Base-by-base conservation (phyloP, 2,329 filamentous ascomycete species). In the Didymella segeticola region DNA sequence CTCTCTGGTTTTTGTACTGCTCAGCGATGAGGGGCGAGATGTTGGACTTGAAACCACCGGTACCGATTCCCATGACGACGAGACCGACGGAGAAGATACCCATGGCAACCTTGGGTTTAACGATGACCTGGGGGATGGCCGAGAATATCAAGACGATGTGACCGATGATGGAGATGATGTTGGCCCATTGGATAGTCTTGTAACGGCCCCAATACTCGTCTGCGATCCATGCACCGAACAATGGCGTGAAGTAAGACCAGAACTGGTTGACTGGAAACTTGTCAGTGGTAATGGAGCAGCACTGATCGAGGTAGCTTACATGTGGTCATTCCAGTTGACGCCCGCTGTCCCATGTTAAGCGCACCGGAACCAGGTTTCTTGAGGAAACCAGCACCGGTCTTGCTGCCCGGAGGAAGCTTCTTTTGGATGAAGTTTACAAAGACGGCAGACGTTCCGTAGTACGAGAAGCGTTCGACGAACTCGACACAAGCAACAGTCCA, bases 41-140 rank as follows among this genome's bases (percentile, higher is more conserved):
- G 72, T 88, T 89, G 61, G 83, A 83, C 75, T 89, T 89, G 78
- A 89, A 88, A 58, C 86, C 85, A 63, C 87, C 87, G 3, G 86
- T 88, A 25, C 86, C 87, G 6, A 89, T 69, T 46, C 86, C 87
- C 56, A 89, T 86, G 53, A 88, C 70, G 59, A 89, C 78, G 53
- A 86, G 80, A 4, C 84, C 77, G n/a, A 78, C 74, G 37, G 83
- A 71, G 63, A 87, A 81, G 11, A 83, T 80, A 33, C 77, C 78
- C 27, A 86, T 68, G 37, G 81, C 82, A 29, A 77, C 78, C 14
- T 81, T 78, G 7, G 72, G 69, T 50, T 79, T 71, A 15, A 79
- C 72, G 22, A 87, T 76, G 31, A 83, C 74, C 2, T 64, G 60
- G 0, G 84, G 84, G 11, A 85, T 77, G 0, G 84, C 84, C 3